Conservation (phyloP, 2,329 filamentous ascomycete species). For the Zymoseptoria tritici region DNA sequence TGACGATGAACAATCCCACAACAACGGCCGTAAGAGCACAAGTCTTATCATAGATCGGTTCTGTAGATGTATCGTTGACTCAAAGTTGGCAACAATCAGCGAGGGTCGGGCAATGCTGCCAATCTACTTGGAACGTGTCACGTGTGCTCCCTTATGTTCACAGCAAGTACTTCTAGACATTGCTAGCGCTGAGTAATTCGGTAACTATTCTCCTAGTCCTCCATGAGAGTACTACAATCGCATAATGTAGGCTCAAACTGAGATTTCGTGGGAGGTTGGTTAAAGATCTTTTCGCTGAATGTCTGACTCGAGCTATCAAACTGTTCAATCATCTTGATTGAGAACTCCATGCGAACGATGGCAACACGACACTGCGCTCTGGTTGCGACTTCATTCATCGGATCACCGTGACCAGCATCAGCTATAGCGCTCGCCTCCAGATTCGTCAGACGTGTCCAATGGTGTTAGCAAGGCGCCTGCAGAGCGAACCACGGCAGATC, state of each 20-base stretch:
- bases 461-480: background rate
- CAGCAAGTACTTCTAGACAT: background rate
- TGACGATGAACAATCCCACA: background rate
- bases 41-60: background rate
- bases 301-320: background rate
- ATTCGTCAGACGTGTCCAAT: background rate
- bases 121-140: background rate
- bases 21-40: background rate
- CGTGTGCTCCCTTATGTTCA: background rate
- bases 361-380: background rate
- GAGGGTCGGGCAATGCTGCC: background rate
- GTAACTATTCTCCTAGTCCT: background rate
- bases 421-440: background rate
- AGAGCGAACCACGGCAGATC: background rate
- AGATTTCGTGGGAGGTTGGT: background rate
- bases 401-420: background rate
- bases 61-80: background rate
- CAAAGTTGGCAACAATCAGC: background rate
- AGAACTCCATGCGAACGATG: background rate
- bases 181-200: background rate
- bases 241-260: background rate
- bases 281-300: too few species aligned
- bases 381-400: background rate
- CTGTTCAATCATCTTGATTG: background rate
- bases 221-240: background rate